These are phyloP conservation scores for Cryptococcus wingfieldii DNA, from an alignment of 1,284 basidiomycete genomes.

Conservation along the genomic window DNA sequence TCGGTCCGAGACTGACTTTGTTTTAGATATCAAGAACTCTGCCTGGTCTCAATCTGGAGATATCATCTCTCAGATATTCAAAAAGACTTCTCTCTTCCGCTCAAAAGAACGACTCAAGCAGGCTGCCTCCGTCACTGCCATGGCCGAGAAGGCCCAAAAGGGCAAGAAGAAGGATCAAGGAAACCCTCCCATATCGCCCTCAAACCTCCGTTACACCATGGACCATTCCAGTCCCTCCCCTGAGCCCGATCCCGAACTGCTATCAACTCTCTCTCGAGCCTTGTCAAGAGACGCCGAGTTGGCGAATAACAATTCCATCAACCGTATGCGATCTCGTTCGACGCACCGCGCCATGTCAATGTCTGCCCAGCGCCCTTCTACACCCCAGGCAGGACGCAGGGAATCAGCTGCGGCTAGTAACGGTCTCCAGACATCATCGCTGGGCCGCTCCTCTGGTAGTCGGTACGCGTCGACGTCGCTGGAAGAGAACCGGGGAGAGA, in stretches of 20 bases:
- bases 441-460: no score
- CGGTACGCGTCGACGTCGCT: no score
- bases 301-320: not conserved
- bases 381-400: no score
- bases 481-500: no score
- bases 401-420: no score
- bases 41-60: conserved; percentile 49
- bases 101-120: conserved; percentile 34
- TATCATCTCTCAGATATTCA: conserved; percentile 44
- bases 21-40: conserved; percentile 38
- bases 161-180: not conserved
- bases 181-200: conserved; percentile 8
- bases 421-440: no score
- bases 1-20: not conserved
- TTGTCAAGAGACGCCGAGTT: conserved; percentile 3
- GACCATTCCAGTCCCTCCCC: conserved; percentile 4
- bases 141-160: conserved; percentile 1
- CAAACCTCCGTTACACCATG: conserved; percentile 16
- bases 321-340: not conserved
- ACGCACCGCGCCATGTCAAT: not conserved
- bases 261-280: conserved; percentile 6
- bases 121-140: conserved; percentile 16
- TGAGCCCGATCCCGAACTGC: conserved; percentile 5
- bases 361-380: no score
- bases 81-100: conserved; percentile 39